Conservation (phyloP, 441 rosid species). For the Kokia cookei region DNA sequence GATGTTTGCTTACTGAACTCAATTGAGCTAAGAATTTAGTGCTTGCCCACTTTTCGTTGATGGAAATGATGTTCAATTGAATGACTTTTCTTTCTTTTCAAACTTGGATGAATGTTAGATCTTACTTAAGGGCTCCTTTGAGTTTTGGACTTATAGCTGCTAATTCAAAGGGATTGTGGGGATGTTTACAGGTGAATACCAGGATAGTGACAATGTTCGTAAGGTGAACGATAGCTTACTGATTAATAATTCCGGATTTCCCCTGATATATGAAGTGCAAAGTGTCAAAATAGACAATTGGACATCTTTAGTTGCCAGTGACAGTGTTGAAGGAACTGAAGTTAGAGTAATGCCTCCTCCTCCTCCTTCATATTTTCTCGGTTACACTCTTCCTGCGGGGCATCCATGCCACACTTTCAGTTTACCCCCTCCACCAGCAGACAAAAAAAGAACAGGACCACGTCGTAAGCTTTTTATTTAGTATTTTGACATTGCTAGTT, state of each 20-base stretch:
- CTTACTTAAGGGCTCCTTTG: neutral
- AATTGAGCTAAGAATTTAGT: neutral
- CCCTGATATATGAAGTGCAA: conserved; percentile 18
- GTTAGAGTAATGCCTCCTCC: conserved; percentile 36
- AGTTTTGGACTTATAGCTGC: neutral
- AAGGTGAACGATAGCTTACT: conserved; percentile 33
- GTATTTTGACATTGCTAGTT: conserved; percentile 1
- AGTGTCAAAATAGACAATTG: conserved; percentile 11
- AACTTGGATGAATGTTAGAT: neutral
- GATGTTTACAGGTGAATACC: conserved; percentile 65
- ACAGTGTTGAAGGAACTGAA: neutral
- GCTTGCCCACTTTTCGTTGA: neutral
- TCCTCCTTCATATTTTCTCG: conserved; percentile 58
- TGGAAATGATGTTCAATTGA: neutral
- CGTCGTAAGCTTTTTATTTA: conserved; percentile 49
- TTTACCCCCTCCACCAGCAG: conserved; percentile 93
- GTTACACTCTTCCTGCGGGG: conserved; percentile 80
- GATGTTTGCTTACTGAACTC: neutral
- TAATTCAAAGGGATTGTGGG: neutral
- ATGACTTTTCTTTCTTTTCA: neutral
- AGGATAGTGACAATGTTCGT: conserved; percentile 35
- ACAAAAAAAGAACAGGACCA: conserved; percentile 82
- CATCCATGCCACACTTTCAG: conserved; percentile 72
- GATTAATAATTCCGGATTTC: conserved; percentile 20
- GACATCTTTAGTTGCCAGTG: conserved; percentile 15